phyloP scores from a whole-genome alignment of 805 yeast species.

The Yamadazyma scolyti region DNA sequence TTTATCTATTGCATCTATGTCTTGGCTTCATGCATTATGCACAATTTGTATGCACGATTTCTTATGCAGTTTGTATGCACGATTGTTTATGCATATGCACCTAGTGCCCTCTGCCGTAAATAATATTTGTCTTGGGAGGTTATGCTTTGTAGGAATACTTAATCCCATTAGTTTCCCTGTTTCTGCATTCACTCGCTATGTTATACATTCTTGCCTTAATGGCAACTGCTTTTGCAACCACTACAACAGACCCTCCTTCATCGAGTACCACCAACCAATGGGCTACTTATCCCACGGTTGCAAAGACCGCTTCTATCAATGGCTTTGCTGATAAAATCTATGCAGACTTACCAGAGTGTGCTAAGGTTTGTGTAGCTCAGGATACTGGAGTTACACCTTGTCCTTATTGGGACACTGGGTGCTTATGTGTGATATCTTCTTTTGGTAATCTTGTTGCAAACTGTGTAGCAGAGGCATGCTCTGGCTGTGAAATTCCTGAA shows the following conservation, averaged over 20 bases:
- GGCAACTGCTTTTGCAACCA: no score
- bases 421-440: conserved; percentile 37
- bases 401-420: conserved; percentile 47
- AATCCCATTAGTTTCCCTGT: no score
- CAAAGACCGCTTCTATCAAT: conserved; percentile 43
- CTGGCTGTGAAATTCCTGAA: conserved; percentile 24
- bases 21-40: background rate
- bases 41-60: background rate
- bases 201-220: no score
- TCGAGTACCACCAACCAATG: conserved; percentile 16
- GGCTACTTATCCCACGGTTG: conserved; percentile 43
- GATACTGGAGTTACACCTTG: conserved; percentile 37
- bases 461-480: conserved; percentile 36
- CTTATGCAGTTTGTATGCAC: no score
- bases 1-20: no score
- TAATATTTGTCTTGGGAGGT: no score
- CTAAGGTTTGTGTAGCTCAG: conserved; percentile 34
- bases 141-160: no score
- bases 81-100: no score
- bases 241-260: conserved; percentile 8
- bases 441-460: conserved; percentile 28
- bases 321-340: conserved; percentile 47
- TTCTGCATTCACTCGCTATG: no score
- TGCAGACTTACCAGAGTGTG: conserved; percentile 37
- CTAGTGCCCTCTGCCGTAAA: no score